Base-by-base conservation (phyloP, 306 rosid species). In the Sindora glabra region DNA sequence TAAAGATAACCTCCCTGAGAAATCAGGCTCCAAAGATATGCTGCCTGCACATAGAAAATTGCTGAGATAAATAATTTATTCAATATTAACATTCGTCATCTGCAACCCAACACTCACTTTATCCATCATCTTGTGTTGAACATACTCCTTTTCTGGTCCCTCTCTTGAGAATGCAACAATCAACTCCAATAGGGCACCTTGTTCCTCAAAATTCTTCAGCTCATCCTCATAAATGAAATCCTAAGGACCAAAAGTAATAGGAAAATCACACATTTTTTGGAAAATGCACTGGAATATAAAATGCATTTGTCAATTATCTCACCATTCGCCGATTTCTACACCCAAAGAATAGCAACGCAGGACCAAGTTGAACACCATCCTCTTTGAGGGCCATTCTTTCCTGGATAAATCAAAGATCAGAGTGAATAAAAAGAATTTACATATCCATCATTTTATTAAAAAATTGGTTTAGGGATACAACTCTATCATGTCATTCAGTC, bases 261-360 rank as follows among this genome's bases (percentile, higher is more conserved):
- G 59, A 47, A 69, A 52, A 69, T 58, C 62, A 74, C 16, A 40
- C 33, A 62, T 56, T 49, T 53, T 24, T 51, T 47, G 5, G 14
- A 16, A 60, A 52, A 55, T 19, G 61, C 40, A 38, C 12, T 48
- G 25, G 42, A 25, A 58, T 25, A 16, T 48, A 60, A 56, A 32
- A 41, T 57, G 34, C 49, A 24, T 17, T 9, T 56, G 19, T 8
- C 11, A 63, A 69, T 29, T 66, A 47, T 60, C 50, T 71, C 74
- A 89, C 99, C 99, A 86, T 86, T 65, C 34, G 77, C 38, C 99
- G 92, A 50, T 94, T 89, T 77, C 99, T 82, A 57, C 99, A 94
- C 48, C 99, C 99, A 65, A 94, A 94, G 80, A 89, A 89, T 50
- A 94, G 81, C 54, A 94, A 2, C 52, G 94, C 90, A 72, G 89